Evolutionary conservation across 805 yeast species (phyloP).

Genomic region (Kodamaea laetipori): DNA sequence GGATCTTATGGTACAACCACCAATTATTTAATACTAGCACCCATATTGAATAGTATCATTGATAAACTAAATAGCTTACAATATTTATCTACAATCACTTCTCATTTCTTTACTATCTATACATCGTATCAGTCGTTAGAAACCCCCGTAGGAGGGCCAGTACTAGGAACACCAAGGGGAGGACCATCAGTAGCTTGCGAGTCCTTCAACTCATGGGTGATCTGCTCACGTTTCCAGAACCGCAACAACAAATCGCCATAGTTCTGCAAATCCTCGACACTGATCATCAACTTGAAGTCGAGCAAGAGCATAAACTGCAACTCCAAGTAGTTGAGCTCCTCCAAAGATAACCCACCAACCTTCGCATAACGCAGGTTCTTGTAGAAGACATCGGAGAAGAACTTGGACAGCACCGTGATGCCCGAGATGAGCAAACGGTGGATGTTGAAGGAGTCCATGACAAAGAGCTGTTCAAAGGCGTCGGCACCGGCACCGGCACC

Average conservation of each 20-base stretch:
- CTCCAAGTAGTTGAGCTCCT: conserved; percentile 90
- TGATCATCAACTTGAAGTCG: conserved; percentile 85
- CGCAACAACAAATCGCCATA: conserved; percentile 84
- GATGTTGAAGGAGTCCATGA: conserved; percentile 93
- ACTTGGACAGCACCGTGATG: conserved; percentile 92
- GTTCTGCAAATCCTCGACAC: conserved; percentile 85
- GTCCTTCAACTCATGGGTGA: conserved; percentile 38
- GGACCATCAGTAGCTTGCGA: background rate
- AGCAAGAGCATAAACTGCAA: conserved; percentile 80
- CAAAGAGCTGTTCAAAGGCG: conserved; percentile 63
- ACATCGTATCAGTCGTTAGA: conserved; percentile 7
- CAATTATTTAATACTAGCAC: too few species aligned
- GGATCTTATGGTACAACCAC: too few species aligned
- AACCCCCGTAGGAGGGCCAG: background rate
- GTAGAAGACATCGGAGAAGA: conserved; percentile 91
- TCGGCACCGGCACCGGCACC: conserved; percentile 10
- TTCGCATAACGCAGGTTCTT: conserved; percentile 93
- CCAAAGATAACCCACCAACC: conserved; percentile 92
- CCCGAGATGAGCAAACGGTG: conserved; percentile 94
- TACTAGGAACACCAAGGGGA: background rate
- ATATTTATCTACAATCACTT: background rate
- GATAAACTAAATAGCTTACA: too few species aligned
- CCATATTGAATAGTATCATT: too few species aligned
- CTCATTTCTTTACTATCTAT: conserved; percentile 2
- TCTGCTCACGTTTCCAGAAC: conserved; percentile 78